Base-by-base conservation (phyloP, 1,284 basidiomycete genomes). In the Trichosporon sp. region DNA sequence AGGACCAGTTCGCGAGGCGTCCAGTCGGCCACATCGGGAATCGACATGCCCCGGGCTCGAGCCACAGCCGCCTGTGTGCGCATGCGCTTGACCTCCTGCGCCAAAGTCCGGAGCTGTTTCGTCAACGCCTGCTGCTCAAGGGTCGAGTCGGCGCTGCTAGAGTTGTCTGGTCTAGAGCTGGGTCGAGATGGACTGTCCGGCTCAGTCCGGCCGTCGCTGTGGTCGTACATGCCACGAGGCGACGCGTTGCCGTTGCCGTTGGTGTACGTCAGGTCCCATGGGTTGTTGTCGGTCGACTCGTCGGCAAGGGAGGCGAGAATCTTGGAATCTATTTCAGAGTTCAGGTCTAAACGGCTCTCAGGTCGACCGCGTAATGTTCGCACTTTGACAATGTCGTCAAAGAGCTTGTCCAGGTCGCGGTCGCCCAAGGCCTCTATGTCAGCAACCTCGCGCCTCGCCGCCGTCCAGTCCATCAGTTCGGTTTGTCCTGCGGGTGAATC, bases 121-220 rank as follows among this genome's bases (percentile, higher is more conserved):
- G 95, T 90, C 89, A 96, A 91, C 81, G 94, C 91, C 63, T 92
- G 91, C 84, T 93, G 95, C 83, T 97, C 93, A 32, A 90, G 88
- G 74, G 90, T 90, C 63, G 92, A 82, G 79, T 95, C 92, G 74
- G 66, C 70, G 65, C 67, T 71, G 23, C 67, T 56, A 2, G 67
- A 32, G 38, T 44, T 62, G 42, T 71, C 38, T 66, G 67, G 7
- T 34, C 67, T 9, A 15, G 56, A 58, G 56, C 56, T 31, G 1
- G 27, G 56, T n/a, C 56, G 56, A 2, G 56, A 58, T 13, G 56
- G 56, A 29, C 56, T 44, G 23, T 67, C 66, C n/a, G 66, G 63
- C 64, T 76, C 77, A 3, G 73, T 72, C 4, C 51, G 71, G 8
- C 68, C 38, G 34, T 58, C 62, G 51, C 64, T 75, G 72, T 21